Conservation (phyloP, 2,329 filamentous ascomycete species). For the Sarocladium oryzae region DNA sequence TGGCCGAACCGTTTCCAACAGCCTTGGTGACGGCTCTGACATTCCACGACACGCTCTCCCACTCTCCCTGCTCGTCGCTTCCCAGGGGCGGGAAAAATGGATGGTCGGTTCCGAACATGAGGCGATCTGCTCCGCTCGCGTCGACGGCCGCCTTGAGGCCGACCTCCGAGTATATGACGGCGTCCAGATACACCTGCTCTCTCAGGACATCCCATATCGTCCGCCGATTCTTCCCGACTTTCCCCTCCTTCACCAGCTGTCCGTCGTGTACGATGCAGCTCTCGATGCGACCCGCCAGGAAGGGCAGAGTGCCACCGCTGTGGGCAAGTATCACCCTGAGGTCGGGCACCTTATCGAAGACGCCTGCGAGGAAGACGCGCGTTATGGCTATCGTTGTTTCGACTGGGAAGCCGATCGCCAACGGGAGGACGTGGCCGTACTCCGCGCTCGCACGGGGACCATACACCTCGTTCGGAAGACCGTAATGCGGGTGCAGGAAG, state of each 20-base stretch:
- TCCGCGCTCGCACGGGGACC: conserved; percentile 59
- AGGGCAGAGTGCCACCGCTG: conserved; percentile 81
- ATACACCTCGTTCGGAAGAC: conserved; percentile 73
- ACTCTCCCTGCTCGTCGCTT: conserved; percentile 54
- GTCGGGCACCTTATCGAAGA: conserved; percentile 68
- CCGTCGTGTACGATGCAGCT: conserved; percentile 81
- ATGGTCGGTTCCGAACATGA: conserved; percentile 79
- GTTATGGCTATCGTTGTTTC: conserved; percentile 89
- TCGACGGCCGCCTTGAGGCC: conserved; percentile 65
- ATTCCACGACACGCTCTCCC: conserved; percentile 59
- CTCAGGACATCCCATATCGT: conserved; percentile 50
- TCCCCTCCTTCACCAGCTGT: conserved; percentile 60
- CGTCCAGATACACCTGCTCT: conserved; percentile 81
- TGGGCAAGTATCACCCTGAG: conserved; percentile 77
- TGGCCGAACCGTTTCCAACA: conserved; percentile 37
- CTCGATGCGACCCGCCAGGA: conserved; percentile 81
- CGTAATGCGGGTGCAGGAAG: conserved; percentile 91
- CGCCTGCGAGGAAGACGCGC: conserved; percentile 78
- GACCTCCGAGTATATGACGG: conserved; percentile 74
- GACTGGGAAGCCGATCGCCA: conserved; percentile 82
- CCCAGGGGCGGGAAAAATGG: conserved; percentile 77
- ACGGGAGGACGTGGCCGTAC: conserved; percentile 81
- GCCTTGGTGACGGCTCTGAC: conserved; percentile 46
- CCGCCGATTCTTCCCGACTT: conserved; percentile 39
- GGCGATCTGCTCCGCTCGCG: conserved; percentile 58